Conservation (phyloP, 345 rosid genomes). For the Nephelium lappaceum region DNA sequence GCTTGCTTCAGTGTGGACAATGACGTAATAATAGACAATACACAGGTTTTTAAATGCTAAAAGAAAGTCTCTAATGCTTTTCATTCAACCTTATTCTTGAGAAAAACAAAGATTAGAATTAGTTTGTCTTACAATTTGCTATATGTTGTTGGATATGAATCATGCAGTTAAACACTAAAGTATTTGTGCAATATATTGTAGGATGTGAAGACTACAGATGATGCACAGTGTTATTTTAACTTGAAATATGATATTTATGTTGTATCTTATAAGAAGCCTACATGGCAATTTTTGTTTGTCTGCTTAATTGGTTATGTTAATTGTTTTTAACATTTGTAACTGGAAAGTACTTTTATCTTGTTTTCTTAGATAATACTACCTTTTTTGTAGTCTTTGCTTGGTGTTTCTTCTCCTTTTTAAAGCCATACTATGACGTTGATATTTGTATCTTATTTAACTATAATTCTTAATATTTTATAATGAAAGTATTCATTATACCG, state of each 20-base stretch:
- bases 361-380: no score
- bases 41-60: background rate
- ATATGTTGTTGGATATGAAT: background rate
- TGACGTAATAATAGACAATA: no score
- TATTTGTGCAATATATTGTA: background rate
- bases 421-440: background rate
- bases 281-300: background rate
- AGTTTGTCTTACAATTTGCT: background rate
- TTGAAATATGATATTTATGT: background rate
- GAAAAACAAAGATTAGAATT: background rate
- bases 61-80: background rate
- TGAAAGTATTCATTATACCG: background rate
- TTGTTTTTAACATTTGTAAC: no score
- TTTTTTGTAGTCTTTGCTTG: no score
- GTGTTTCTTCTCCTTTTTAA: no score
- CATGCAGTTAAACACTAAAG: background rate
- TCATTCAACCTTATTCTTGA: background rate
- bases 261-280: background rate
- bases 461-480: background rate
- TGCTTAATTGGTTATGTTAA: background rate
- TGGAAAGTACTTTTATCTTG: background rate
- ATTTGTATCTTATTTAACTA: background rate
- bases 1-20: no score
- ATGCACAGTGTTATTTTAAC: background rate
- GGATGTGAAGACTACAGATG: background rate